Evolutionary conservation across 495 filamentous ascomycete genomes (phyloP), one percentile per base, ranked within the genome.

Genomic region (Astrocystis sublimbata): DNA sequence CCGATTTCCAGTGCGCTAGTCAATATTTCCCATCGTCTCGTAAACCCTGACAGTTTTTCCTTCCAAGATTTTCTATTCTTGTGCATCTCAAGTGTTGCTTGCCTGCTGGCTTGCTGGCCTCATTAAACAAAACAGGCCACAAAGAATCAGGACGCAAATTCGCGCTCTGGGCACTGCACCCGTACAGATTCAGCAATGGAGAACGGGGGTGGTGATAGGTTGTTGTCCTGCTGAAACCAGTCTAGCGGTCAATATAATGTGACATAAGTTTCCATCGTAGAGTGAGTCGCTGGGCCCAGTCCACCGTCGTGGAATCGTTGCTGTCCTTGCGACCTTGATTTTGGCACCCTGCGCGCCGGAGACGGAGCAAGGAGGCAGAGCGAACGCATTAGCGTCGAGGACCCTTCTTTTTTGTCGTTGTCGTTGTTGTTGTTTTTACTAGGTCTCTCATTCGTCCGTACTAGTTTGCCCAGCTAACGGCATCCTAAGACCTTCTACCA

Each of bases 381-480:
- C 46, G 24, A 30, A 6, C 28, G 30, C 28, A 23, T 1, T 9
- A 23, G 21, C 30, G 26, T 47, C 26, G 9, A 49, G 13, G 46
- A 17, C 46, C 26, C 46, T 49, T 49, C 46, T 49, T 30, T 47
- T 49, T n/a, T n/a, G n/a, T n/a, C n/a, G n/a, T n/a, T n/a, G n/a
- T n/a, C n/a, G n/a, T n/a, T n/a, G n/a, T n/a, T 17, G 46, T 49
- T 45, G 46, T 49, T 43, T 43, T 30, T 49, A 49, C 9, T 49
- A 45, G 42, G 15, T 26, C 12, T 31, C 24, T 30, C 5, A 46
- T 45, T 45, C 24, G 43, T 15, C 21, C 15, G 6, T 12, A 46
- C 2, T 7, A 41, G 38, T 4, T 41, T 41, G 13, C 19, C 19
- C 13, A 45, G 13, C 38, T 41, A 41, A 4, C n/a, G n/a, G n/a